phyloP scores from a whole-genome alignment of 2,329 filamentous ascomycete genomes.

The Aspergillus neotritici region DNA sequence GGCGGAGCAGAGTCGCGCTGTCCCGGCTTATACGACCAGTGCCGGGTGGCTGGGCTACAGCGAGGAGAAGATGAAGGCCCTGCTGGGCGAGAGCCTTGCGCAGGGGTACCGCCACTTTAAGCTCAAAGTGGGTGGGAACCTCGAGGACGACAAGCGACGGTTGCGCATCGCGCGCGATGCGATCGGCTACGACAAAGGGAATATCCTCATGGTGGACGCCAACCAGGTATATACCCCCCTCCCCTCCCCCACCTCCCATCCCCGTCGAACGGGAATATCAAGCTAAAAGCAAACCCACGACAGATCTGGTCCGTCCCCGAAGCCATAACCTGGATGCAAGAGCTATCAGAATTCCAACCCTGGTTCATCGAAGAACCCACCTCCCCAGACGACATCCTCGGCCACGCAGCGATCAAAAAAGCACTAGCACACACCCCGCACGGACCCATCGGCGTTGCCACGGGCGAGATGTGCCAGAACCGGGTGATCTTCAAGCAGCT shows the following conservation, averaged over 20 bases:
- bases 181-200: slow-evolving; percentile 75
- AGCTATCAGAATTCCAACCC: slow-evolving; percentile 69
- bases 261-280: too few relatives aligned
- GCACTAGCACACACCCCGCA: slow-evolving; percentile 55
- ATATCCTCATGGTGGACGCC: slow-evolving; percentile 86
- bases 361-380: slow-evolving; percentile 97
- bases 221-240: slow-evolving; percentile 59
- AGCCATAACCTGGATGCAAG: slow-evolving; percentile 78
- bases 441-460: slow-evolving; percentile 74
- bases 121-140: slow-evolving; percentile 73
- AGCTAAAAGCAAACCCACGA: neutral
- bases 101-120: slow-evolving; percentile 84
- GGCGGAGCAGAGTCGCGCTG: slow-evolving; percentile 66
- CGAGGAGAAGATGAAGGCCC: slow-evolving; percentile 74
- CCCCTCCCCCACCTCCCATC: neutral
- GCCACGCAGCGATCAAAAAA: slow-evolving; percentile 77
- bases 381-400: slow-evolving; percentile 80
- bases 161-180: slow-evolving; percentile 70
- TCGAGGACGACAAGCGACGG: slow-evolving; percentile 66
- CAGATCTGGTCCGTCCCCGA: slow-evolving; percentile 81
- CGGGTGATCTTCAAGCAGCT: slow-evolving; percentile 92
- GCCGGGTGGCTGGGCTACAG: slow-evolving; percentile 90
- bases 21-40: slow-evolving; percentile 85
- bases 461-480: slow-evolving; percentile 94
- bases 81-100: slow-evolving; percentile 67